Conservation (phyloP, 2,329 filamentous ascomycete species). For the Penicillium sp. region DNA sequence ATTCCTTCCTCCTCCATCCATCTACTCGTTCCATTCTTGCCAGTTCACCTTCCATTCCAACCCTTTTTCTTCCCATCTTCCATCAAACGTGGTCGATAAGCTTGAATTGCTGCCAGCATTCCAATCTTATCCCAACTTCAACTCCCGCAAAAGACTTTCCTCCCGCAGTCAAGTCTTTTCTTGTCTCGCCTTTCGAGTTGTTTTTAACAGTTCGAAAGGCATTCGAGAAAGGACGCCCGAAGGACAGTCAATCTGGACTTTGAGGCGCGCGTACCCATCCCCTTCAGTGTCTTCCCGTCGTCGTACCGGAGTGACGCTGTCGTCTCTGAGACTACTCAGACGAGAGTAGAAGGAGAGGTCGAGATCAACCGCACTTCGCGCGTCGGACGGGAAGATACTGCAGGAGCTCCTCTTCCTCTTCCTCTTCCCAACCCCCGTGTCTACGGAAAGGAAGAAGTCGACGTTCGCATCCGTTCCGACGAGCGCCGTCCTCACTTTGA, state of each 20-base stretch:
- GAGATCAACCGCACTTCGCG: constrained; percentile 68
- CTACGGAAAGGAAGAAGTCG: constrained; percentile 81
- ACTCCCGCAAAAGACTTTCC: constrained; percentile 22
- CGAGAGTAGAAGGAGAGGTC: constrained; percentile 86
- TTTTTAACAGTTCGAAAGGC: constrained; percentile 45
- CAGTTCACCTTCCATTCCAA: constrained; percentile 12
- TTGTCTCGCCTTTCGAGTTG: constrained; percentile 47
- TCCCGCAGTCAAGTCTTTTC: constrained; percentile 40
- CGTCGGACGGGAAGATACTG: constrained; percentile 98
- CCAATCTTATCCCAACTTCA: constrained; percentile 7
- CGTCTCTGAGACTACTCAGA: constrained; percentile 62
- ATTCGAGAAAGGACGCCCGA: constrained; percentile 68
- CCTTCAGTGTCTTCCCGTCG: constrained; percentile 99
- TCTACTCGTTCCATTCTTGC: constrained; percentile 10
- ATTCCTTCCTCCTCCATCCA: constrained; percentile 10
- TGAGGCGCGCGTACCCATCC: constrained; percentile 98
- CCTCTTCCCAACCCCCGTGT: constrained; percentile 59
- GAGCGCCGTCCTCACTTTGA: constrained; percentile 63
- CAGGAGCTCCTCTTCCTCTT: constrained; percentile 45
- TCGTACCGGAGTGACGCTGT: constrained; percentile 79
- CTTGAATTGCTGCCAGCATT: constrained; percentile 13
- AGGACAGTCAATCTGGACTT: constrained; percentile 99
- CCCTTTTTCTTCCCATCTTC: constrained; percentile 3
- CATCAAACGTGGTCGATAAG: constrained; percentile 14
- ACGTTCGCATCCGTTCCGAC: constrained; percentile 67